Evolutionary conservation across 2,329 filamentous ascomycete genomes (phyloP).

Genomic region (Sarocladium brachiariae): DNA sequence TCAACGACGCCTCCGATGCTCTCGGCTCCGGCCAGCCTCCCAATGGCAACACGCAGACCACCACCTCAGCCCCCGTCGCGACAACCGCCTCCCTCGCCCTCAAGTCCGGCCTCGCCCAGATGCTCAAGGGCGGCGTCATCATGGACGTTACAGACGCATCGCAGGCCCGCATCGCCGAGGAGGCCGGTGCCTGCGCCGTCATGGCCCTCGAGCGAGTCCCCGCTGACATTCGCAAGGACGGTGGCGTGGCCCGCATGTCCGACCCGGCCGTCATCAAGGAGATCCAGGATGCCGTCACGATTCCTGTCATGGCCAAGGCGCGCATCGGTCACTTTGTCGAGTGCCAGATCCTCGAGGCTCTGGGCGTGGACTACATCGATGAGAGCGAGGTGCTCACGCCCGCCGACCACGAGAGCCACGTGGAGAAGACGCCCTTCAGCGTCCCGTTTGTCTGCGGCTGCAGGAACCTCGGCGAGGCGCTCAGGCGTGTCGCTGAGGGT

Average conservation of each 20-base stretch:
- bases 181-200: constrained; percentile 90
- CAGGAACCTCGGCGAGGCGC: constrained; percentile 86
- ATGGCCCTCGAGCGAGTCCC: constrained; percentile 98
- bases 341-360: constrained; percentile 93
- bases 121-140: constrained; percentile 98
- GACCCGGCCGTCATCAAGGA: constrained; percentile 91
- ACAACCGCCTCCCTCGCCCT: constrained; percentile 61
- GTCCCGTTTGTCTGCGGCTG: constrained; percentile 95
- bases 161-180: constrained; percentile 94
- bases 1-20: constrained; percentile 22
- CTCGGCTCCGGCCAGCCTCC: constrained; percentile 8
- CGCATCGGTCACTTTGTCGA: constrained; percentile 97
- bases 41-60: constrained; percentile 10
- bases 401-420: constrained; percentile 84
- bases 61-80: constrained; percentile 21
- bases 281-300: constrained; percentile 91
- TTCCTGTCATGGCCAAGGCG: constrained; percentile 98
- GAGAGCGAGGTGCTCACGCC: constrained; percentile 97
- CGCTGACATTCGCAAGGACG: constrained; percentile 86
- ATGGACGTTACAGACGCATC: constrained; percentile 97
- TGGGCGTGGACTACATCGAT: constrained; percentile 96
- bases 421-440: constrained; percentile 77
- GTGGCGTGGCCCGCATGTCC: constrained; percentile 94
- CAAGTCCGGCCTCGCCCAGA: constrained; percentile 92
- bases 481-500: constrained; percentile 84